A percentile compares a stretch with the other conserved stretches of the same genome.
Conservation (phyloP, 805 yeast genomes). For the Lachancea waltii region DNA sequence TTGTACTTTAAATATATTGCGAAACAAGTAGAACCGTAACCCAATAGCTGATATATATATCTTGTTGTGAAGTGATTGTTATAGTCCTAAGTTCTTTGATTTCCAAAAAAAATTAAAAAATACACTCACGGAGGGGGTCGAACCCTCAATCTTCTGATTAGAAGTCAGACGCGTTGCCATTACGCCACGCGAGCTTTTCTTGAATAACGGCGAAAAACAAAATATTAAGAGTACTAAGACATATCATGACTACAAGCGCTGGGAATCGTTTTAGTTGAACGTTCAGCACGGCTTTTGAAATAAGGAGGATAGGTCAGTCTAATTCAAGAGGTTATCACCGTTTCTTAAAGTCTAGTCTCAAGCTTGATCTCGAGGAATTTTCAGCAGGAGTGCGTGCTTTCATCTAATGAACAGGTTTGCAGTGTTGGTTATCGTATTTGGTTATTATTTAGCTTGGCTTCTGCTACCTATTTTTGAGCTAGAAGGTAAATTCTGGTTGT, state of each 20-base stretch:
- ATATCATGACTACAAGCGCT: not conserved
- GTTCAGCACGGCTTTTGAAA: no score
- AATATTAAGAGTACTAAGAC: not conserved
- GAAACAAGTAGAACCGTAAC: no score
- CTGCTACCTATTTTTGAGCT: constrained; percentile 29
- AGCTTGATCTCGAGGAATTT: no score
- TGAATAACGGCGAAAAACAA: not conserved
- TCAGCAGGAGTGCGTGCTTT: no score
- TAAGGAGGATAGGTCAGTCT: not conserved
- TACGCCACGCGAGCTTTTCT: constrained; percentile 45
- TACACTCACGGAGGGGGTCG: constrained; percentile 51
- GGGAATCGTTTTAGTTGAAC: no score
- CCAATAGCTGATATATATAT: no score
- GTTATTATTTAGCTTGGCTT: constrained; percentile 29
- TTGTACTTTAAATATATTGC: no score
- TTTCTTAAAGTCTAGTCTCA: not conserved
- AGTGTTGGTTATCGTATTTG: constrained; percentile 15
- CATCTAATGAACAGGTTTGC: constrained; percentile 26
- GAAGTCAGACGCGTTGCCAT: constrained; percentile 54
- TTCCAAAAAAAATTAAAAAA: constrained; percentile 6
- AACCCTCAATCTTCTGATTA: constrained; percentile 51
- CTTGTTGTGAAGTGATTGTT: no score
- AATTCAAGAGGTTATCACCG: not conserved
- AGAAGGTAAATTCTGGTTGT: constrained; percentile 14
- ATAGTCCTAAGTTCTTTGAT: no score